A percentile compares a stretch with the other conserved stretches of the same genome.
phyloP scores from a whole-genome alignment of 257 asterid species.

The Forsythia viridissima region DNA sequence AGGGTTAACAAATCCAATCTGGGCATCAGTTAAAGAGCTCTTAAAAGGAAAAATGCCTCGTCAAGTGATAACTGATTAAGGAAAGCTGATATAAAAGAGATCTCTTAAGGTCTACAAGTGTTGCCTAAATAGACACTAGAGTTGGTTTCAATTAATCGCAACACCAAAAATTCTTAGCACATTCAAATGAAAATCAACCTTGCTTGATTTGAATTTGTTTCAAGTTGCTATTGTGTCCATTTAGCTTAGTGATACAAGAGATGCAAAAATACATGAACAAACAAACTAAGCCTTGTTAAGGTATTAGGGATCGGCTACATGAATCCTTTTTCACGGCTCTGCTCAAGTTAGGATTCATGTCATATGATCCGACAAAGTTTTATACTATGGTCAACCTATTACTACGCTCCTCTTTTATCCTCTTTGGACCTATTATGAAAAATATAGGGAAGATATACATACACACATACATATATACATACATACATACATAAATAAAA shows the following conservation, averaged over 20 bases:
- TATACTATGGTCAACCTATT: neutral
- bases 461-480: no score
- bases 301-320: neutral
- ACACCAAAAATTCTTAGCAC: neutral
- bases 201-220: neutral
- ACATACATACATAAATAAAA: no score
- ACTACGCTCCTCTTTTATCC: neutral
- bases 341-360: neutral
- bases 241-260: no score
- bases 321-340: neutral
- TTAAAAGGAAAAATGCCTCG: neutral
- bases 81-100: neutral
- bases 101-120: neutral
- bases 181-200: constrained; percentile 4
- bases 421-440: neutral
- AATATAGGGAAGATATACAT: neutral
- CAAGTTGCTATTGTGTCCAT: neutral
- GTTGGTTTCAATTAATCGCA: neutral
- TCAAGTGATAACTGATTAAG: neutral
- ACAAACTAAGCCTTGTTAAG: neutral
- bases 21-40: neutral
- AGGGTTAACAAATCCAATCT: neutral
- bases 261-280: neutral
- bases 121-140: neutral
- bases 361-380: neutral